phyloP scores from a whole-genome alignment of 1,139 yeast species.

The Candida glucosophila region DNA sequence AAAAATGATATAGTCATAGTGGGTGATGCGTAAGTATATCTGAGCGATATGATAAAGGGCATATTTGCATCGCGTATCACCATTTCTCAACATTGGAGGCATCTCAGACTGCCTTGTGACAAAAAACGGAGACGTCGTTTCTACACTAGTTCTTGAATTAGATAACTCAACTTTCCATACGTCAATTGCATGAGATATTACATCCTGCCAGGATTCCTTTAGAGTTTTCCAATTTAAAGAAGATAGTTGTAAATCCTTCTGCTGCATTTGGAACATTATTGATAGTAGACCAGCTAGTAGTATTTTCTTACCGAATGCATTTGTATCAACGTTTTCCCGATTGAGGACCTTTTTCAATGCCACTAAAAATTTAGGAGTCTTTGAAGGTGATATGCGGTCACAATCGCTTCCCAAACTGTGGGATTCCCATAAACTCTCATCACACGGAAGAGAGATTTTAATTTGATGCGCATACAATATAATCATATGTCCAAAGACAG shows the following conservation, averaged over 20 bases:
- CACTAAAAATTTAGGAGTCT: constrained; percentile 32
- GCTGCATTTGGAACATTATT: constrained; percentile 67
- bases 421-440: constrained; percentile 21
- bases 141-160: constrained; percentile 4
- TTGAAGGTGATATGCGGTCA: constrained; percentile 1
- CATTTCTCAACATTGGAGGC: constrained; percentile 15
- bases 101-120: constrained; percentile 2
- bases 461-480: constrained; percentile 23
- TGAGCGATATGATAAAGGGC: constrained; percentile 67
- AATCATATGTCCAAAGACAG: constrained; percentile 22
- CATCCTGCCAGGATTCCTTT: constrained; percentile 46
- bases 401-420: constrained; percentile 6
- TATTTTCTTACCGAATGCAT: constrained; percentile 52
- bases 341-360: constrained; percentile 51
- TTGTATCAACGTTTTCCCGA: constrained; percentile 34
- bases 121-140: not conserved
- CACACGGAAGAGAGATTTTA: constrained; percentile 22
- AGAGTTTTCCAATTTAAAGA: constrained; percentile 13
- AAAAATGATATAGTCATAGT: constrained; percentile 68
- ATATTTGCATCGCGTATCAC: constrained; percentile 18
- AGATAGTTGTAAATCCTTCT: constrained; percentile 48
- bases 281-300: constrained; percentile 65
- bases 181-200: constrained; percentile 53
- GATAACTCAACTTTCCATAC: constrained; percentile 38
- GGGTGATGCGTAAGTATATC: constrained; percentile 61